A percentile compares a stretch with the other conserved stretches of the same genome.
phyloP scores from a whole-genome alignment of 2,329 filamentous ascomycete species.

The Cercospora brassicicola region DNA sequence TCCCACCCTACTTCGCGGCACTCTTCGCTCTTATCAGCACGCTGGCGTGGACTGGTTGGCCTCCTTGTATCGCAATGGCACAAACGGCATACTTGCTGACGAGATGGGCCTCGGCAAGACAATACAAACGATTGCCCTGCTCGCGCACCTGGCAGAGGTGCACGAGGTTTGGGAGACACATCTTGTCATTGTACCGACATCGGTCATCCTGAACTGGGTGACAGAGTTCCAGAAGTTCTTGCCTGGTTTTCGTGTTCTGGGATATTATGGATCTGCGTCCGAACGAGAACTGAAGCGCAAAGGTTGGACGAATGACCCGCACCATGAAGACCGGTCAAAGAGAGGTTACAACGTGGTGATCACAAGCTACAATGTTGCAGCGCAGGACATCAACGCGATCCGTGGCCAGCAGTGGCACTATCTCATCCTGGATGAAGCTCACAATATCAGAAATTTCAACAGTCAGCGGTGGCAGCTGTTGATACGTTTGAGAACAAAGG shows the following conservation, averaged over 20 bases:
- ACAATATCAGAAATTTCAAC: constrained; percentile 99
- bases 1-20: constrained; percentile 77
- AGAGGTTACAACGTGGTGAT: constrained; percentile 98
- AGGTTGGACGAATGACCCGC: constrained; percentile 80
- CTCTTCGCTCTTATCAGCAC: constrained; percentile 91
- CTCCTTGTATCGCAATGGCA: constrained; percentile 84
- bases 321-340: constrained; percentile 72
- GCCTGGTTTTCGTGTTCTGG: constrained; percentile 95
- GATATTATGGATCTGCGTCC: constrained; percentile 92
- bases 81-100: constrained; percentile 94
- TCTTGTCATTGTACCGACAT: constrained; percentile 92
- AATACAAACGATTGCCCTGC: constrained; percentile 91
- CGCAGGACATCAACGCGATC: constrained; percentile 92
- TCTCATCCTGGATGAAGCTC: constrained; percentile 95
- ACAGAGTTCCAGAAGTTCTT: constrained; percentile 99
- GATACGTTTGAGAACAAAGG: constrained; percentile 86
- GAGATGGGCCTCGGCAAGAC: constrained; percentile 99
- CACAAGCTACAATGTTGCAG: constrained; percentile 93
- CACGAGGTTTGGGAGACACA: constrained; percentile 95
- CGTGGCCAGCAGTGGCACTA: constrained; percentile 94
- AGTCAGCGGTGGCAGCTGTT: constrained; percentile 96
- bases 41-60: constrained; percentile 97
- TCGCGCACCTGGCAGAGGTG: constrained; percentile 87
- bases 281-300: constrained; percentile 87
- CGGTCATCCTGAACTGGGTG: constrained; percentile 99